phyloP scores from a whole-genome alignment of 2,329 filamentous ascomycete species.

The Trichoderma hamatum region DNA sequence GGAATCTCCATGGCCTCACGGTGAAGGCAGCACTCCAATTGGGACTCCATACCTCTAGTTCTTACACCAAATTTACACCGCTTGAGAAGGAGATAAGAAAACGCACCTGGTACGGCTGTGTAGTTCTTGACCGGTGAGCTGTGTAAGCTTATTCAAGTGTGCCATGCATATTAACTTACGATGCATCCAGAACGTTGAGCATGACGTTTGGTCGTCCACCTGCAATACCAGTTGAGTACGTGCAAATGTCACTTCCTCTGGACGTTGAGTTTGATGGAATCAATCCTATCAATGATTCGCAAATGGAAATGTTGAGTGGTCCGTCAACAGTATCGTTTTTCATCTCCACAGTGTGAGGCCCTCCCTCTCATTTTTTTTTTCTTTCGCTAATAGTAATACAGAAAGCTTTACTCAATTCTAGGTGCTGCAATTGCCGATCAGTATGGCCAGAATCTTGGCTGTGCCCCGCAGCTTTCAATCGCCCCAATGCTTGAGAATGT shows the following conservation, averaged over 20 bases:
- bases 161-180: background rate
- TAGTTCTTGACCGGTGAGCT: slow-evolving; percentile 12
- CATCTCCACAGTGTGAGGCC: slow-evolving; percentile 4
- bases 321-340: slow-evolving; percentile 18
- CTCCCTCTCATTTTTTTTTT: too few species aligned
- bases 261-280: background rate
- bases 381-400: background rate
- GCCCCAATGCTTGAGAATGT: slow-evolving; percentile 6
- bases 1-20: slow-evolving; percentile 12
- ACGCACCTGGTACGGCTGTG: slow-evolving; percentile 18
- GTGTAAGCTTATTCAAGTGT: too few species aligned
- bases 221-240: slow-evolving; percentile 11
- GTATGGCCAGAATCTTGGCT: slow-evolving; percentile 19
- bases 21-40: slow-evolving; percentile 8
- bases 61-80: background rate
- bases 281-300: background rate
- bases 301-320: background rate
- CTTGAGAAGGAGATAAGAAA: slow-evolving; percentile 14
- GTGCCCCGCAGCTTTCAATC: background rate
- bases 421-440: background rate
- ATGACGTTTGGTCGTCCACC: slow-evolving; percentile 18
- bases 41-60: slow-evolving; percentile 10
- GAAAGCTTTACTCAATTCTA: background rate
- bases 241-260: background rate
- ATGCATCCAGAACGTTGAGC: slow-evolving; percentile 3